Percentiles rank a stretch among this genome's conserved stretches.
Conservation (phyloP, 192 early-diverging fungal species). For the Linnemannia schmuckeri region DNA sequence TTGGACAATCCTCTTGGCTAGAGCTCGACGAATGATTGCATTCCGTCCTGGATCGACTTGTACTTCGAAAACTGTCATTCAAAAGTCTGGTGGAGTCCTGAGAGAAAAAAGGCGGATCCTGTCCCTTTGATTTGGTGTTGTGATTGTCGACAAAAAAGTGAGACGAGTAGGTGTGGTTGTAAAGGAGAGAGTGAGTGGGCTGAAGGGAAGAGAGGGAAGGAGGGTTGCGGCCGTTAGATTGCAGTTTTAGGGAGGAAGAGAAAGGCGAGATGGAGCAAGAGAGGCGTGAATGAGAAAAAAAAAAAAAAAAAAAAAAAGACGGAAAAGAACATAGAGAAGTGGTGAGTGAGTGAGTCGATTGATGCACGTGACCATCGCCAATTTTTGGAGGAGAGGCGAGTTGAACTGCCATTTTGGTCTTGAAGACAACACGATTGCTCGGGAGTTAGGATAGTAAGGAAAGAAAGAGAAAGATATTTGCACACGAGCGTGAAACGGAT, state of each 20-base stretch:
- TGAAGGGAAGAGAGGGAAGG: not conserved
- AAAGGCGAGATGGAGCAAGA: not conserved
- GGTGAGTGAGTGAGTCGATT: not conserved
- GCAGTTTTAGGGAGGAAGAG: not conserved
- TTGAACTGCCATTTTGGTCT: not conserved
- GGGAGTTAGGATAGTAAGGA: not conserved
- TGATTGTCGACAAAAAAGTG: too few relatives aligned
- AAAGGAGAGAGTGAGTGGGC: not conserved
- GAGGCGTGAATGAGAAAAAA: not conserved
- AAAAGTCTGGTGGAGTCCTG: not conserved
- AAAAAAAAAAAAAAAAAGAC: too few relatives aligned
- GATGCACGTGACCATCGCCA: not conserved
- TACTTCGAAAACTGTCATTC: constrained; percentile 55
- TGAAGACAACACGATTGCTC: not conserved
- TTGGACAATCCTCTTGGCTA: constrained; percentile 50
- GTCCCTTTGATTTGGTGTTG: not conserved
- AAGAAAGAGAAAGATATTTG: not conserved
- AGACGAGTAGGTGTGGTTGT: not conserved
- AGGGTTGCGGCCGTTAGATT: constrained; percentile 3
- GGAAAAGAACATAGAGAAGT: not conserved
- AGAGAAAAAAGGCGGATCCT: not conserved
- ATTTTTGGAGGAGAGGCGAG: too few relatives aligned
- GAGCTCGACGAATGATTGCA: constrained; percentile 43
- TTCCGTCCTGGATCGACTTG: constrained; percentile 54
- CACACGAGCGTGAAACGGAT: too few relatives aligned